Percentiles rank a stretch among this genome's conserved stretches.
phyloP scores from a whole-genome alignment of 495 filamentous ascomycete genomes.

The Aspergillus mulundensis region DNA sequence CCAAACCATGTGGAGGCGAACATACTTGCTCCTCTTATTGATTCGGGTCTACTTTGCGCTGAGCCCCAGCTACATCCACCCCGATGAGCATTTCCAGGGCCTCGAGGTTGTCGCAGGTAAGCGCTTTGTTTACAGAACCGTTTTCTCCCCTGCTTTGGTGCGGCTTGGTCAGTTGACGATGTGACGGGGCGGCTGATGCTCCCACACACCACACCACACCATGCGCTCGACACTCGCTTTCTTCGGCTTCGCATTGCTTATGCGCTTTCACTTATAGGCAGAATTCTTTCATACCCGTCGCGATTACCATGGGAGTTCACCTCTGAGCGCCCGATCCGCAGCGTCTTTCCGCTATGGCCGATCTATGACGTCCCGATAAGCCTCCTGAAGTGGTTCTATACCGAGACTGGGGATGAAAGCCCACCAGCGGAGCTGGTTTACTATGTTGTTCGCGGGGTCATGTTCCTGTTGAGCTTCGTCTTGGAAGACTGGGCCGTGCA shows the following conservation, averaged over 20 bases:
- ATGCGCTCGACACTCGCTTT: background rate
- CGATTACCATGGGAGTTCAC: constrained; percentile 95
- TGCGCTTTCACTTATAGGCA: constrained; percentile 56
- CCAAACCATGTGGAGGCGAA: constrained; percentile 79
- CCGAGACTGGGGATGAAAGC: constrained; percentile 48
- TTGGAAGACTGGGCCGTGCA: constrained; percentile 96
- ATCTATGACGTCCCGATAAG: constrained; percentile 91
- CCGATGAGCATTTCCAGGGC: constrained; percentile 97
- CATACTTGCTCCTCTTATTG: constrained; percentile 76
- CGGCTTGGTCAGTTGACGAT: constrained; percentile 9
- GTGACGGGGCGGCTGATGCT: background rate
- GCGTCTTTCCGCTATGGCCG: constrained; percentile 93
- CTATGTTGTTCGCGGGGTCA: constrained; percentile 77
- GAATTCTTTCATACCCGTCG: constrained; percentile 83
- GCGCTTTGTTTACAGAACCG: constrained; percentile 24
- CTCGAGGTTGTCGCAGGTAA: constrained; percentile 95
- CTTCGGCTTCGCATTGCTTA: constrained; percentile 5
- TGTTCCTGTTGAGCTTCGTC: constrained; percentile 93
- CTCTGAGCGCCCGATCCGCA: constrained; percentile 76
- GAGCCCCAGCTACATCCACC: constrained; percentile 93
- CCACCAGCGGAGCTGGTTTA: constrained; percentile 73
- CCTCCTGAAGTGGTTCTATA: constrained; percentile 82
- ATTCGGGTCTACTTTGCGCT: constrained; percentile 93
- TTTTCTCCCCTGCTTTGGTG: background rate
- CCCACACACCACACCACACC: background rate